These are phyloP conservation scores for Hyaloperonospora arabidopsidis DNA, from an alignment of 352 stramenopile species.

Conservation along the genomic window DNA sequence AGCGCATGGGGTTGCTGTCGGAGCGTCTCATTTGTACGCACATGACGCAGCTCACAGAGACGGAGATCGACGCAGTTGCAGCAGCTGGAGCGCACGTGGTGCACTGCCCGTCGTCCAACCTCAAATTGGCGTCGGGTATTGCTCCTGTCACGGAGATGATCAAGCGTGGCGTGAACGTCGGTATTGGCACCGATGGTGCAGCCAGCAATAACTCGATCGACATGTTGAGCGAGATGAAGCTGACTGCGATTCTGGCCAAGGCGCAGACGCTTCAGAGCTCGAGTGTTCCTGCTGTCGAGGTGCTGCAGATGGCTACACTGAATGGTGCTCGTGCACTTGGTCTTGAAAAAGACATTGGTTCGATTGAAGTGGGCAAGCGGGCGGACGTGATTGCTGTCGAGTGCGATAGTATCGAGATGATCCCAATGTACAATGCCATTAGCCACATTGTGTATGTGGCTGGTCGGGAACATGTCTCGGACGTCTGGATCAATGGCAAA, in stretches of 20 bases:
- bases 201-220: constrained; percentile 87
- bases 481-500: constrained; percentile 87
- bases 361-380: constrained; percentile 77
- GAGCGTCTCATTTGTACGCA: constrained; percentile 64
- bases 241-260: constrained; percentile 83
- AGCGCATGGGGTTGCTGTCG: constrained; percentile 67
- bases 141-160: constrained; percentile 68
- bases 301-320: constrained; percentile 84
- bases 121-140: constrained; percentile 85
- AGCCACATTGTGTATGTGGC: constrained; percentile 84
- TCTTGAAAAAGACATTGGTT: constrained; percentile 73
- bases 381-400: constrained; percentile 80
- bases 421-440: constrained; percentile 84
- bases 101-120: constrained; percentile 87
- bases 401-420: constrained; percentile 76
- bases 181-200: constrained; percentile 79
- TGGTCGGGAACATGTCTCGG: constrained; percentile 78
- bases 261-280: constrained; percentile 54
- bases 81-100: constrained; percentile 52
- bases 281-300: constrained; percentile 44
- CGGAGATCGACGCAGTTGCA: constrained; percentile 68
- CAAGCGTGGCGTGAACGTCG: constrained; percentile 77
- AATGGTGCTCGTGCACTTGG: constrained; percentile 84
- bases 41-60: constrained; percentile 81
- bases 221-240: constrained; percentile 87